Base-by-base conservation (phyloP, 768 basidiomycete genomes). In the Tulasnella sp. region DNA sequence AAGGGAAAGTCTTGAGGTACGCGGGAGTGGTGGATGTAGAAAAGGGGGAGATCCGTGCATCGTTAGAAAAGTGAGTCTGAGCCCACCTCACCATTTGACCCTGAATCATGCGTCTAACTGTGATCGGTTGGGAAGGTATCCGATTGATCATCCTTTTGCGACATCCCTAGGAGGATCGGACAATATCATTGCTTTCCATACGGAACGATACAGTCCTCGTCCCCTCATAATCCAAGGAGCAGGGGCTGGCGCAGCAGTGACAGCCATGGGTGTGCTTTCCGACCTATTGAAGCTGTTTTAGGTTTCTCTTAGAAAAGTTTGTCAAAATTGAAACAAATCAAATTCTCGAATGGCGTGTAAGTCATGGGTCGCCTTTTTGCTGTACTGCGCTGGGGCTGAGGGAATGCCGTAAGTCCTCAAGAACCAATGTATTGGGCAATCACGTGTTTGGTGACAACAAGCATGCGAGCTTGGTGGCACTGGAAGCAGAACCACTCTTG, bases 101-200 rank as follows among this genome's bases (percentile, higher is more conserved):
- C 2, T n/a, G 27, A 10, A 23, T 24, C 24, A 23, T 4, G 19
- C 10, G 29, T 27, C 24, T 4, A 26, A 50, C 15, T 50, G 29
- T 10, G 5, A 29, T 29, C 23, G 0, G 21, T 32, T n/a, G 4
- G 10, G 48, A 63, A 97, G 94, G 70, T 99, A 98, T 70, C 81
- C 92, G 3, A 77, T 75, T 24, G 80, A 83, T 15, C 96, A 99
- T 70, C 87, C 96, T 1, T 98, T 99, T 68, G 94, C 94, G 3
- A 95, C 95, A 0, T 88, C 94, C 1, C 80, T 99, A 13, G 88
- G 91, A 21, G 96, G 95, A 0, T 92, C 92, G 21, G 96, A 99
- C 72, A 98, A 98, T 70, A 97, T 99, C 69, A 81, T 99, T 70
- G 88, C 96, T 77, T 97, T 98, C 80, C 87, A 91, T 69, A 97